Conservation (phyloP, 305 asterid genomes). For the Coffea humblotiana region DNA sequence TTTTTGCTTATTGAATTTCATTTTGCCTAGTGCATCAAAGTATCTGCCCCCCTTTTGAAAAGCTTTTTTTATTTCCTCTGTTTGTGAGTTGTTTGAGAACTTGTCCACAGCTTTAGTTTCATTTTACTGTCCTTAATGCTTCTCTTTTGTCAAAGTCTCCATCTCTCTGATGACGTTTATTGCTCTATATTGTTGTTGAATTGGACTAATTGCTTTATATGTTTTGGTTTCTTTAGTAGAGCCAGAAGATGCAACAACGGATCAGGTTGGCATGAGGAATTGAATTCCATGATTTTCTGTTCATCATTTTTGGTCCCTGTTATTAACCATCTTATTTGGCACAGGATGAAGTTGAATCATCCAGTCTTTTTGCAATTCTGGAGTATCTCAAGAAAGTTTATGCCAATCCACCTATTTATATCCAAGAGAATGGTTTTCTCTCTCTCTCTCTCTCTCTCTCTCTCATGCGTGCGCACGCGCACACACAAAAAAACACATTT, state of each 20-base stretch:
- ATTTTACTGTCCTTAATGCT: background rate
- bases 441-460: background rate
- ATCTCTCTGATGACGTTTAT: background rate
- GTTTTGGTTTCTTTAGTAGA: constrained; percentile 11
- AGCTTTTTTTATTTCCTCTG: background rate
- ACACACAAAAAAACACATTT: background rate
- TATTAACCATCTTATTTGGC: constrained; percentile 14
- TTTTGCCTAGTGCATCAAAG: background rate
- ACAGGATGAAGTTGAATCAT: constrained; percentile 40
- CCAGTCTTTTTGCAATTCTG: constrained; percentile 35
- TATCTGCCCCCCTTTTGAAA: background rate
- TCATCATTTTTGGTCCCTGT: background rate
- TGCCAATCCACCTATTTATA: constrained; percentile 16
- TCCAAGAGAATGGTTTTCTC: constrained; percentile 15
- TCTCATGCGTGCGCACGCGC: background rate
- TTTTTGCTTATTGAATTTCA: background rate
- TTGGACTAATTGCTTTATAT: background rate
- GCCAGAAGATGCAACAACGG: constrained; percentile 7
- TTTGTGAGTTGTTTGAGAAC: background rate
- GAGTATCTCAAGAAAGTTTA: constrained; percentile 15
- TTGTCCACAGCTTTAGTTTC: background rate
- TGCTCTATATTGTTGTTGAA: background rate
- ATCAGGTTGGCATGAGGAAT: constrained; percentile 25
- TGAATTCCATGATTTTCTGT: background rate
- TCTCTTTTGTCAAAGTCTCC: background rate